phyloP scores from a whole-genome alignment of 768 basidiomycete genomes.

The Suillus lakei region DNA sequence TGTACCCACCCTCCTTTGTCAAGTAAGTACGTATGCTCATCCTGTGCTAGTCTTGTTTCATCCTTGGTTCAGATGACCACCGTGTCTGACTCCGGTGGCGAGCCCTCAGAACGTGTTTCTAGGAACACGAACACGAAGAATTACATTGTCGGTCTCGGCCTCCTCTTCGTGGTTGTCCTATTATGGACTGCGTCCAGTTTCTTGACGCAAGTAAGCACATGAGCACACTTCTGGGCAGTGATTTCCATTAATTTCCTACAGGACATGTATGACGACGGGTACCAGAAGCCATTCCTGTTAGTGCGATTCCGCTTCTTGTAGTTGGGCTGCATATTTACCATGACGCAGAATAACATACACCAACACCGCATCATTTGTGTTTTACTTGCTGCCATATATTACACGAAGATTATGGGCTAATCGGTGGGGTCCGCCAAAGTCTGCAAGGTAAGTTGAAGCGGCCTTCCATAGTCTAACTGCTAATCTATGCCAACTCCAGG shows the following conservation, averaged over 20 bases:
- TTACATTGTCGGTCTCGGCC: constrained; percentile 63
- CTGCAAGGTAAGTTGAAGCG: constrained; percentile 15
- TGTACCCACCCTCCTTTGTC: neutral
- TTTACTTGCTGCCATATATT: constrained; percentile 75
- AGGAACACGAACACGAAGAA: constrained; percentile 28
- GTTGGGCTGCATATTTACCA: constrained; percentile 6
- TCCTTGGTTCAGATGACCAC: constrained; percentile 22
- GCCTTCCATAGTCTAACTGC: neutral
- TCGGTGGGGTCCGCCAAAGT: constrained; percentile 6
- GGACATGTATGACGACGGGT: constrained; percentile 68
- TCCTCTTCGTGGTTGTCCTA: constrained; percentile 77
- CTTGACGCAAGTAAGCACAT: constrained; percentile 68
- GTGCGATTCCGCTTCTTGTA: neutral
- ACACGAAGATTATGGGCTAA: constrained; percentile 37
- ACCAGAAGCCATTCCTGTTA: constrained; percentile 89
- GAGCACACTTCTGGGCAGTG: neutral
- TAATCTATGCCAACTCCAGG: constrained; percentile 3
- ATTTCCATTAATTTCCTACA: constrained; percentile 19
- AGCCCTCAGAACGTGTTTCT: constrained; percentile 15
- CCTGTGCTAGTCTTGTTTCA: neutral
- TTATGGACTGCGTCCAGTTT: constrained; percentile 93
- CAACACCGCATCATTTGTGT: constrained; percentile 85
- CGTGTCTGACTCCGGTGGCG: constrained; percentile 18
- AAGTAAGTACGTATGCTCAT: neutral
- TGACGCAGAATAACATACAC: constrained; percentile 80